phyloP scores from a whole-genome alignment of 1,139 yeast species.

The Protomyces inundatus region DNA sequence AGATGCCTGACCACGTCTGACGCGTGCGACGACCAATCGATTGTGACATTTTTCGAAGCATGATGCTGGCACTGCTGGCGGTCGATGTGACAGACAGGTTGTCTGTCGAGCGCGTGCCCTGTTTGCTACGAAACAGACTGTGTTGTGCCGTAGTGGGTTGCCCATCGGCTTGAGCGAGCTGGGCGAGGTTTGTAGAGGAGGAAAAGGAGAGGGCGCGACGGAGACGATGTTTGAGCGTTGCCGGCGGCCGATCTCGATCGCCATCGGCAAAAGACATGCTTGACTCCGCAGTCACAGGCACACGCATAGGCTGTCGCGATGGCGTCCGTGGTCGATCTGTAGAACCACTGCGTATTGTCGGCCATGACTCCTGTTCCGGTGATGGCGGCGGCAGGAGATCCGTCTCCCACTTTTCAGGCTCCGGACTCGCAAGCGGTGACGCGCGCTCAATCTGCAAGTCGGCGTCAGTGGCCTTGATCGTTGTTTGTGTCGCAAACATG shows the following conservation, averaged over 20 bases:
- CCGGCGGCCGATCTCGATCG: neutral
- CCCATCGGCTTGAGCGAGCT: neutral
- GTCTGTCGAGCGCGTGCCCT: constrained; percentile 5
- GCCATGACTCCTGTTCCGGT: neutral
- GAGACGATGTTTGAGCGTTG: constrained; percentile 4
- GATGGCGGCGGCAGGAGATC: neutral
- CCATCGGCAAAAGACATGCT: neutral
- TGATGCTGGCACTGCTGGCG: constrained; percentile 25
- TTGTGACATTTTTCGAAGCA: constrained; percentile 25
- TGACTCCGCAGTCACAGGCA: neutral
- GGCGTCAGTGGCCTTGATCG: constrained; percentile 5
- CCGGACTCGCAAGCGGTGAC: neutral
- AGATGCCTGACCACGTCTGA: constrained; percentile 14
- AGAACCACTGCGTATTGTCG: neutral
- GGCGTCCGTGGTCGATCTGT: neutral
- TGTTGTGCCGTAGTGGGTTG: neutral
- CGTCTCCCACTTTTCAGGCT: neutral
- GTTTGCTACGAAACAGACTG: neutral
- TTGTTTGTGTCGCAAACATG: neutral
- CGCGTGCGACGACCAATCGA: constrained; percentile 12
- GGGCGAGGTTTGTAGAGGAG: neutral
- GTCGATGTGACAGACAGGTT: constrained; percentile 28
- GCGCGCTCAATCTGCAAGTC: neutral
- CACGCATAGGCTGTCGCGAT: constrained; percentile 1
- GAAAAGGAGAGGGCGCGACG: constrained; percentile 23